These are phyloP conservation scores for Imleria badia DNA, from an alignment of 768 basidiomycete genomes.

Conservation along the genomic window DNA sequence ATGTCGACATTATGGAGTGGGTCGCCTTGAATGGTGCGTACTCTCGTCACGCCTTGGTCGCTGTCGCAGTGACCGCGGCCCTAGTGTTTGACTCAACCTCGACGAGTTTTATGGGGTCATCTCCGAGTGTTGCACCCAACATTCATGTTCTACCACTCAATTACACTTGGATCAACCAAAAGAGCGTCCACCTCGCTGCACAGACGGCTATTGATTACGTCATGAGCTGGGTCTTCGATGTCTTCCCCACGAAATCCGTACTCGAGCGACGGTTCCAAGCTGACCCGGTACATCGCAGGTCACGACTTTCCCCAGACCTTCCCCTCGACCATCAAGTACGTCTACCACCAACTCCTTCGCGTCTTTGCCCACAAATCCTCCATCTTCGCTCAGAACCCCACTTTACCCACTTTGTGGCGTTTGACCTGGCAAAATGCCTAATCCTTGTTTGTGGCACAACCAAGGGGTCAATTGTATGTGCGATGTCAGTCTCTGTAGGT, in stretches of 20 bases:
- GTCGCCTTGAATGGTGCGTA: slow-evolving; percentile 91
- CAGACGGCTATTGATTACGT: slow-evolving; percentile 98
- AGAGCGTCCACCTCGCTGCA: slow-evolving; percentile 83
- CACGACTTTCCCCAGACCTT: slow-evolving; percentile 86
- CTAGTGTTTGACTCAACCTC: slow-evolving; percentile 93
- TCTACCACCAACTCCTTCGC: slow-evolving; percentile 94
- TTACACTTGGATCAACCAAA: slow-evolving; percentile 94
- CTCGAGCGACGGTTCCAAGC: neutral
- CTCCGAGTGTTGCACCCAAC: slow-evolving; percentile 88
- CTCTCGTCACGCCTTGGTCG: too few species aligned
- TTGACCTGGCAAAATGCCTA: slow-evolving; percentile 48
- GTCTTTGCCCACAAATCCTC: slow-evolving; percentile 92
- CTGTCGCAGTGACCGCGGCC: neutral
- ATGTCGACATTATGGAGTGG: slow-evolving; percentile 96
- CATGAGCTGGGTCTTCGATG: too few species aligned
- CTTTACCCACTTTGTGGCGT: slow-evolving; percentile 96
- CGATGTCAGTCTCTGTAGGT: neutral
- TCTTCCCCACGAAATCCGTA: slow-evolving; percentile 94
- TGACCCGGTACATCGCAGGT: slow-evolving; percentile 46
- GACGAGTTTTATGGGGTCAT: slow-evolving; percentile 97
- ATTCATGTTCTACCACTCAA: slow-evolving; percentile 88
- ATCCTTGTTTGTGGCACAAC: neutral
- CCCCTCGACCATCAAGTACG: slow-evolving; percentile 86
- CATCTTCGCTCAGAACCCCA: slow-evolving; percentile 93
- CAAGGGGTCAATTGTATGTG: slow-evolving; percentile 6